Evolutionary conservation across 1,284 basidiomycete species (phyloP).

Genomic region (Moniliella sp.): DNA sequence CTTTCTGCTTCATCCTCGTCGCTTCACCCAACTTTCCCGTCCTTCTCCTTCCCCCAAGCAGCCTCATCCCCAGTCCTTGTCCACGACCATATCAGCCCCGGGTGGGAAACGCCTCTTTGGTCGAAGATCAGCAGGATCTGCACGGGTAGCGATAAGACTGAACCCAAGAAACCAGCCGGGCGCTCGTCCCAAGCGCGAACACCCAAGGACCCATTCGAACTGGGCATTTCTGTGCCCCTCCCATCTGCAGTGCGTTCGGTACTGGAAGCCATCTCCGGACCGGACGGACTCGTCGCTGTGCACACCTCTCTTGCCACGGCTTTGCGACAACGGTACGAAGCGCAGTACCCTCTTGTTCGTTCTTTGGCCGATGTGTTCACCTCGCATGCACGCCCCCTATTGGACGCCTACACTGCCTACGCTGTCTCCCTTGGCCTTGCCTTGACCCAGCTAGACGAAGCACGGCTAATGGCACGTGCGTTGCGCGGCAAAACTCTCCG

Average conservation of each 20-base stretch:
- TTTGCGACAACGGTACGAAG: conserved; percentile 19
- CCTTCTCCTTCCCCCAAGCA: too few species aligned
- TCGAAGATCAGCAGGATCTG: too few species aligned
- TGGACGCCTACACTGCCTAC: conserved; percentile 15
- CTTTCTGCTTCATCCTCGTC: too few species aligned
- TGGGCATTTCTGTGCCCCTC: conserved; percentile 11
- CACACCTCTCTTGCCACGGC: conserved; percentile 15
- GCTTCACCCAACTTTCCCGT: too few species aligned
- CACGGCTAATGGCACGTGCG: conserved; percentile 20
- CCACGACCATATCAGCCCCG: too few species aligned
- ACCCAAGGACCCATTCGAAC: conserved; percentile 5
- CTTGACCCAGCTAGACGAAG: conserved; percentile 20
- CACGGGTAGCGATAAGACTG: too few species aligned
- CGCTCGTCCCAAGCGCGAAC: conserved; percentile 5
- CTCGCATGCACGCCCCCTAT: conserved; percentile 13
- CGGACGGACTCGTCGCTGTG: conserved; percentile 15
- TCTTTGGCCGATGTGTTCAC: conserved; percentile 21
- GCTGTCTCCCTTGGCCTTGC: conserved; percentile 19
- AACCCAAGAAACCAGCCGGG: too few species aligned
- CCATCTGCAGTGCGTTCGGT: conserved; percentile 12
- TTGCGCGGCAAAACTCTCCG: conserved; percentile 19
- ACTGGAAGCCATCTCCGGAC: conserved; percentile 12
- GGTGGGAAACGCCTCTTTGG: too few species aligned
- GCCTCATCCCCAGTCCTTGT: too few species aligned
- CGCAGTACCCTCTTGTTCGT: conserved; percentile 23